phyloP scores from a whole-genome alignment of 2,329 filamentous ascomycete species.

The Alternaria rosae region DNA sequence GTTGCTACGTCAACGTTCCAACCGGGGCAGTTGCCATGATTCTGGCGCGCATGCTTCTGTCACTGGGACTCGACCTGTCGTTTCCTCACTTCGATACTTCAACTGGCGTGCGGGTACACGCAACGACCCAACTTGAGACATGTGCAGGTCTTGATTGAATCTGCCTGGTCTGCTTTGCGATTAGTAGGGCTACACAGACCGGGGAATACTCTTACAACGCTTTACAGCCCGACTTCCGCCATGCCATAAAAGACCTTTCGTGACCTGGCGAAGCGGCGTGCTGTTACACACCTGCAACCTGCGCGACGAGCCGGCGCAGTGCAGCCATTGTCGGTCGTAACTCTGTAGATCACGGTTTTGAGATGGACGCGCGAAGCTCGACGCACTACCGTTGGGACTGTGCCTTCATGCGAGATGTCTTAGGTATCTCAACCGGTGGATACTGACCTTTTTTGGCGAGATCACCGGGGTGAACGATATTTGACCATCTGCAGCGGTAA shows the following conservation, averaged over 20 bases:
- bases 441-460: conserved; percentile 7
- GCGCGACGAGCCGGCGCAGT: conserved; percentile 30
- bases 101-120: conserved; percentile 14
- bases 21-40: background rate
- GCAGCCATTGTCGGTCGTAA: conserved; percentile 29
- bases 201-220: conserved; percentile 32
- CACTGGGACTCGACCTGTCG: conserved; percentile 35
- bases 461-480: background rate
- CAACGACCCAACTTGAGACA: conserved; percentile 22
- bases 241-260: conserved; percentile 29
- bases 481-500: conserved; percentile 24
- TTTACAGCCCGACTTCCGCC: conserved; percentile 23
- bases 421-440: conserved; percentile 25
- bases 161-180: conserved; percentile 38
- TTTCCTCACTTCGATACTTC: conserved; percentile 29
- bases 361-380: conserved; percentile 22
- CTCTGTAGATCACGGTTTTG: conserved; percentile 15
- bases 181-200: conserved; percentile 44
- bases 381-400: conserved; percentile 17
- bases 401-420: conserved; percentile 18
- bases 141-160: conserved; percentile 37
- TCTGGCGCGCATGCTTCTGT: background rate
- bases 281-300: conserved; percentile 36
- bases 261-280: conserved; percentile 25
- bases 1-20: background rate